Base-by-base conservation (phyloP, 1,284 basidiomycete genomes). In the Cronartium quercuum region DNA sequence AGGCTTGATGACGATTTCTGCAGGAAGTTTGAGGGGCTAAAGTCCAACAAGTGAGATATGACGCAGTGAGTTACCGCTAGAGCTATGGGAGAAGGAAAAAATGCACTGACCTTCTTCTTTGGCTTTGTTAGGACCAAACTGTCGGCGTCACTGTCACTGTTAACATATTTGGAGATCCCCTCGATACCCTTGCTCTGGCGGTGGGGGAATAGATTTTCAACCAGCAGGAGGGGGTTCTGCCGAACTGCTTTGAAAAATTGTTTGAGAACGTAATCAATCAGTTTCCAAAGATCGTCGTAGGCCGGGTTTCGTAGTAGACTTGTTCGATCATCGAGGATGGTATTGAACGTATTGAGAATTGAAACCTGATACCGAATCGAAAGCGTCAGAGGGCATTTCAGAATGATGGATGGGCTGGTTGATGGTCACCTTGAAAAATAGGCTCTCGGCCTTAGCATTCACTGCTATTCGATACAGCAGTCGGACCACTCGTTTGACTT, bases 191-290 rank as follows among this genome's bases (percentile, higher is more conserved):
- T 58, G 66, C 47, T 47, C 57, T 66, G 69, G 6, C 67, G 41
- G 10, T 61, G 44, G 41, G 67, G 55, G 34, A 63, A 76, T 29
- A 77, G 61, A 24, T 88, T 90, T 85, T 96, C 92, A 70, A 96
- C 85, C 74, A 92, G 86, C 55, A 95, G 83, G 83, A 95, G 90
- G 0, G 91, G 86, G 77, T 94, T 89, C 76, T 91, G 87, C 70
- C 87, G 85, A 57, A 92, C 85, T 5, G 88, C 86, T 81, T 94
- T 96, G 87, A 97, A 96, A 84, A 95, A 96, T 80, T 90, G 88
- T 58, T 91, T 88, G 70, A 95, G 84, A 69, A 96, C 85, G 82
- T 87, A 97, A 78, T 88, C 90, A 83, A 96, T 88, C 35, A 96
- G 83, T 70, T 86, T 86, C 65, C 91, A 81, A 51, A 96, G 87